A percentile compares a stretch with the other conserved stretches of the same genome.
Evolutionary conservation across 495 filamentous ascomycete species (phyloP).

Genomic region (Corynascus novoguineensis): DNA sequence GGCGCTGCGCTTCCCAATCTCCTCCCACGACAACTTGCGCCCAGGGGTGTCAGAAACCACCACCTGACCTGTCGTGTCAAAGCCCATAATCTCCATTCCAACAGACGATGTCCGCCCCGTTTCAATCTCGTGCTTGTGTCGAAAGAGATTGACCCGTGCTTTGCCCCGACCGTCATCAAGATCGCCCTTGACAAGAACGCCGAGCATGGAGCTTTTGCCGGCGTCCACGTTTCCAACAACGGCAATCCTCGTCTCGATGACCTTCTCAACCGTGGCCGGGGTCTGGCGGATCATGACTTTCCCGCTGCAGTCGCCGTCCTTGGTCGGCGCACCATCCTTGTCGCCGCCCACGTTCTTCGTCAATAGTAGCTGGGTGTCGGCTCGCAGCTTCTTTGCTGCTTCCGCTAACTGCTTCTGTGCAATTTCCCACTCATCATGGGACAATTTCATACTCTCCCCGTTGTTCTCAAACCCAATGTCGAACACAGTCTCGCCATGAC

Average conservation of each 20-base stretch:
- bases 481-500: slow-evolving; percentile 85
- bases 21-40: slow-evolving; percentile 81
- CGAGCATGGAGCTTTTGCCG: slow-evolving; percentile 94
- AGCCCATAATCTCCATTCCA: slow-evolving; percentile 98
- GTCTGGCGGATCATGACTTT: slow-evolving; percentile 77
- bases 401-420: slow-evolving; percentile 63
- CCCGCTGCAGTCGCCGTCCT: slow-evolving; percentile 66
- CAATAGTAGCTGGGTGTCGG: slow-evolving; percentile 72
- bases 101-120: slow-evolving; percentile 93
- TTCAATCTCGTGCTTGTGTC: slow-evolving; percentile 97
- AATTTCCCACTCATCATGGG: slow-evolving; percentile 69
- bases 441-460: slow-evolving; percentile 83
- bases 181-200: slow-evolving; percentile 90
- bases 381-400: slow-evolving; percentile 59
- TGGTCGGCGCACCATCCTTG: slow-evolving; percentile 61
- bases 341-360: slow-evolving; percentile 86
- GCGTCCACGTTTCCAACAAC: slow-evolving; percentile 98
- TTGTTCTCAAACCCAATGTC: slow-evolving; percentile 90
- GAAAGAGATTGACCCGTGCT: slow-evolving; percentile 92
- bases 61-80: slow-evolving; percentile 82
- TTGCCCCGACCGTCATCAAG: slow-evolving; percentile 93
- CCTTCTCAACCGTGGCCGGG: slow-evolving; percentile 70
- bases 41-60: slow-evolving; percentile 75
- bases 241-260: slow-evolving; percentile 93
- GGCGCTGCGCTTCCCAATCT: slow-evolving; percentile 88